A percentile compares a stretch with the other conserved stretches of the same genome.
phyloP scores from a whole-genome alignment of 73 alveolate species.

The Tetrahymena borealis region DNA sequence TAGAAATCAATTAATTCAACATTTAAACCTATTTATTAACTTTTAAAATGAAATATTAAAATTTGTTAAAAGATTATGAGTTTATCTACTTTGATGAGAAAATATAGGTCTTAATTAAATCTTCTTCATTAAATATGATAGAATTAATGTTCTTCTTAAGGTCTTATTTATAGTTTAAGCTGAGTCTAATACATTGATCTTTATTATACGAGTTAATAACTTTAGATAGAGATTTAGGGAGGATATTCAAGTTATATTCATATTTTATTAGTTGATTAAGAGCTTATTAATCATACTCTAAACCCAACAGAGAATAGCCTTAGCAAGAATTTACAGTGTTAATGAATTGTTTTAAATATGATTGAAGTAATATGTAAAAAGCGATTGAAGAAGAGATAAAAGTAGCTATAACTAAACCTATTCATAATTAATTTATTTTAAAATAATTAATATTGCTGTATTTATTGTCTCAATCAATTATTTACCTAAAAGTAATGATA shows the following conservation, averaged over 20 bases:
- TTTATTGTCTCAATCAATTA: no score
- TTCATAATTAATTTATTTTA: not conserved
- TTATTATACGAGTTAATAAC: not conserved
- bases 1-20: not conserved
- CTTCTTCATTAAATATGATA: no score
- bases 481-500: not conserved
- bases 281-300: not conserved
- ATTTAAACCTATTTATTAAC: not conserved
- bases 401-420: not conserved
- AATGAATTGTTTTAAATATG: not conserved
- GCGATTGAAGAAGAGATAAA: not conserved
- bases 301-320: not conserved
- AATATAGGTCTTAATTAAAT: not conserved
- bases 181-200: not conserved
- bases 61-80: not conserved
- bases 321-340: not conserved
- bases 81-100: not conserved
- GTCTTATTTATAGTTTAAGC: no score
- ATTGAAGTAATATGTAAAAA: not conserved
- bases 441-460: no score
- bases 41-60: not conserved
- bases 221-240: not conserved
- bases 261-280: not conserved
- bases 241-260: not conserved
- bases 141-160: no score